Evolutionary conservation across 768 basidiomycete genomes (phyloP).

Genomic region (Hirschioporus abietinus): DNA sequence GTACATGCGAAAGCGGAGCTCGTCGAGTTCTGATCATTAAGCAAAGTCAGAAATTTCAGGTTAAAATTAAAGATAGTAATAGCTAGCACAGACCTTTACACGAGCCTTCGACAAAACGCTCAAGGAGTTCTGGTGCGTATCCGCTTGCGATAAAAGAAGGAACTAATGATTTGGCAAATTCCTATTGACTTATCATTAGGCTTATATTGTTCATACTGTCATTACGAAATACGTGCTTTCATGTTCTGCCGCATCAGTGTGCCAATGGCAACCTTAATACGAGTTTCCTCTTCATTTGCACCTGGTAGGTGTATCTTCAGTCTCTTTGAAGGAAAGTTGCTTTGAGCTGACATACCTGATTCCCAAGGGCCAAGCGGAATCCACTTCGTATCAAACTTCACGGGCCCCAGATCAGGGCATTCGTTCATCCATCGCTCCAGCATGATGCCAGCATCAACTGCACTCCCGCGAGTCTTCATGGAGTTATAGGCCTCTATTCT

Average conservation of each 20-base stretch:
- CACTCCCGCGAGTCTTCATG: not conserved
- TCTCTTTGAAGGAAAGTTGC: not conserved
- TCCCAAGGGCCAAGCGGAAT: conserved; percentile 5
- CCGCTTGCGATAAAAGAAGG: not conserved
- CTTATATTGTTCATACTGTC: not conserved
- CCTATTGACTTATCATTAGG: not conserved
- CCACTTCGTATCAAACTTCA: not conserved
- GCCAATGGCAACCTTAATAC: not conserved
- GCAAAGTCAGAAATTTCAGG: not conserved
- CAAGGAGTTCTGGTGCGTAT: not conserved
- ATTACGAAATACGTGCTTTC: not conserved
- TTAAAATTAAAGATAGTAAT: not conserved
- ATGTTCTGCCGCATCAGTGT: not conserved
- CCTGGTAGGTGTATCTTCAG: not conserved
- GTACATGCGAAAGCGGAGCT: conserved; percentile 1
- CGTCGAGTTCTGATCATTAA: not conserved
- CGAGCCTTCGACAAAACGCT: not conserved
- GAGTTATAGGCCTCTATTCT: not conserved
- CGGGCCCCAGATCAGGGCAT: not conserved
- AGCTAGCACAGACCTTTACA: not conserved
- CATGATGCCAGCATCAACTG: not conserved
- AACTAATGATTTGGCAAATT: not conserved
- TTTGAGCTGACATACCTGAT: not conserved
- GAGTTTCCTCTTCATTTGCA: not conserved
- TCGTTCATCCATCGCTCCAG: not conserved